Evolutionary conservation across 2,329 filamentous ascomycete genomes (phyloP).

Genomic region (Setomelanomma holmii): DNA sequence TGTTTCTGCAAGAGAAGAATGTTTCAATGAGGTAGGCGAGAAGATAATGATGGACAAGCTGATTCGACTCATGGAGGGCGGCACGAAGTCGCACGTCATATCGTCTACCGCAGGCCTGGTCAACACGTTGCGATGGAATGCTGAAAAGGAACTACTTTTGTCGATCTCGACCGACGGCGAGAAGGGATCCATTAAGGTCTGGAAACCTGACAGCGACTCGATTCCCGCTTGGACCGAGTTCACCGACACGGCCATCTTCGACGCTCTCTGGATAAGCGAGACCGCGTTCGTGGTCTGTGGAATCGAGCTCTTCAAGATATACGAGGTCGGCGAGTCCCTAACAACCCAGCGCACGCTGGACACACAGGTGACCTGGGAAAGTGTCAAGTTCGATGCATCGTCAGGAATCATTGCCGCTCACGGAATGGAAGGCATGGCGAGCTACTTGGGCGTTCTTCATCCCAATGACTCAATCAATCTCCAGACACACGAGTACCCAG

Average conservation of each 20-base stretch:
- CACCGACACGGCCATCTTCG: constrained; percentile 50
- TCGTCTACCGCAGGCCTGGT: constrained; percentile 48
- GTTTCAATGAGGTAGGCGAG: constrained; percentile 46
- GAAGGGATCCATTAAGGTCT: constrained; percentile 48
- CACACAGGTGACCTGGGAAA: constrained; percentile 45
- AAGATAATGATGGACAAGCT: constrained; percentile 48
- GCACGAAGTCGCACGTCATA: constrained; percentile 39
- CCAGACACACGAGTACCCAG: constrained; percentile 41
- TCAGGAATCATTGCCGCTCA: constrained; percentile 50
- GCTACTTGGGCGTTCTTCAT: constrained; percentile 46
- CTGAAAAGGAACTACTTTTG: constrained; percentile 40
- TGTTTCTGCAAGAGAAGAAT: constrained; percentile 45
- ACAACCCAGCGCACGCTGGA: constrained; percentile 40
- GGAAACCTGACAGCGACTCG: constrained; percentile 43
- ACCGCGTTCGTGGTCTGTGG: constrained; percentile 55
- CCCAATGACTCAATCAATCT: constrained; percentile 40
- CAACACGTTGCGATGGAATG: constrained; percentile 47
- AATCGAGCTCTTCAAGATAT: constrained; percentile 48
- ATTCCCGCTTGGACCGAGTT: constrained; percentile 53
- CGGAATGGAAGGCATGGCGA: constrained; percentile 33
- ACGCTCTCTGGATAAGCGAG: constrained; percentile 54
- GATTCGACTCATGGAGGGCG: constrained; percentile 41
- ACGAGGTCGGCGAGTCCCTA: constrained; percentile 41
- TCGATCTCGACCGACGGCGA: constrained; percentile 50
- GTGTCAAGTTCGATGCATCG: constrained; percentile 48